phyloP scores from a whole-genome alignment of 352 stramenopile genomes.

The Pythium phragmitis region DNA sequence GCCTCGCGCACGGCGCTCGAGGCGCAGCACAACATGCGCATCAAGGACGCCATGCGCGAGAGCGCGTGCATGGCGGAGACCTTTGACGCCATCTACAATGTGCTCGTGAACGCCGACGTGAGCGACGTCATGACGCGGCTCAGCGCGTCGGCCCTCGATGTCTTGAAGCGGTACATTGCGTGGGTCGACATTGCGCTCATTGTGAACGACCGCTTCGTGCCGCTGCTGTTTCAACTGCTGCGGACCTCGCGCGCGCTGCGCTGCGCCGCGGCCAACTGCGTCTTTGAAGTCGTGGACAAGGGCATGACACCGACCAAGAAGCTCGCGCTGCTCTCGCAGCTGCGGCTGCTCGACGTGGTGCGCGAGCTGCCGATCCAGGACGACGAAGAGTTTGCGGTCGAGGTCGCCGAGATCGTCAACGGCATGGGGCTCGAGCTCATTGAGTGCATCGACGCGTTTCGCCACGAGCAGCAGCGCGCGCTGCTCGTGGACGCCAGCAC shows the following conservation, averaged over 20 bases:
- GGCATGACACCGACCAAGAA: constrained; percentile 86
- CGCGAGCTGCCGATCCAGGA: constrained; percentile 59
- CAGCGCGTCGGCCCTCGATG: constrained; percentile 68
- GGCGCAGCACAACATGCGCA: constrained; percentile 73
- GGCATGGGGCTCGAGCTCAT: constrained; percentile 76
- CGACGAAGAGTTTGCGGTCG: constrained; percentile 80
- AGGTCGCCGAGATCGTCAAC: constrained; percentile 84
- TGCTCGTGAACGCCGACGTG: constrained; percentile 70
- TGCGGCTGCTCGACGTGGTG: constrained; percentile 68
- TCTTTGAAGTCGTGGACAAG: constrained; percentile 88
- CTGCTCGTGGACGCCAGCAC: constrained; percentile 51
- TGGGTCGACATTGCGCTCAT: constrained; percentile 86
- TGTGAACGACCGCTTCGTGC: constrained; percentile 81
- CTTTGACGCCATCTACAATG: constrained; percentile 83
- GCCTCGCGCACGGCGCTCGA: constrained; percentile 56
- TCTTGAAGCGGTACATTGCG: constrained; percentile 82
- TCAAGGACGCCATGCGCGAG: constrained; percentile 88
- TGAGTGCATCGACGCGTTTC: constrained; percentile 78
- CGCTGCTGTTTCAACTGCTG: constrained; percentile 73
- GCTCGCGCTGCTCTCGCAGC: constrained; percentile 65
- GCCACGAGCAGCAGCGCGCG: constrained; percentile 45
- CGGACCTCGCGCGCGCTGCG: constrained; percentile 52
- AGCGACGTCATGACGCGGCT: constrained; percentile 68
- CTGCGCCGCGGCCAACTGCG: constrained; percentile 72
- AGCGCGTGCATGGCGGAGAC: constrained; percentile 69